Evolutionary conservation across 2,329 filamentous ascomycete genomes (phyloP).

Genomic region (Xenosphaeropsis pyriputrescens): DNA sequence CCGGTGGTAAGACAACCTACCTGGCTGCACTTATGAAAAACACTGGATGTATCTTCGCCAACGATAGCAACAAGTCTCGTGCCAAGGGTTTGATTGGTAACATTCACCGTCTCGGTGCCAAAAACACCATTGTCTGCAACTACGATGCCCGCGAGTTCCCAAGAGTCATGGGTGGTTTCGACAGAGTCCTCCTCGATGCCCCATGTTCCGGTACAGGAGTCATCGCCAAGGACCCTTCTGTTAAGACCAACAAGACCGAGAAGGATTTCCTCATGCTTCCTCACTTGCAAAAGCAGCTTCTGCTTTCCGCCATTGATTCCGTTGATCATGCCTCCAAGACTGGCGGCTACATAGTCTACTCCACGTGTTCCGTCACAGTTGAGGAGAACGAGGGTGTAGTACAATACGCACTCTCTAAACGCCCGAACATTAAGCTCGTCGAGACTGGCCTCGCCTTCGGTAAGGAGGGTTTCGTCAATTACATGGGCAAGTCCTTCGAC

Average conservation of each 20-base stretch:
- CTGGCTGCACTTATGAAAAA: conserved; percentile 97
- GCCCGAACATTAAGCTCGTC: conserved; percentile 87
- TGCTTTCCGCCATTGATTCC: conserved; percentile 87
- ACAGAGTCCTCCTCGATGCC: conserved; percentile 84
- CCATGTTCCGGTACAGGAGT: conserved; percentile 95
- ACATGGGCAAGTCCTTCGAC: conserved; percentile 85
- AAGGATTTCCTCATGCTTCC: conserved; percentile 88
- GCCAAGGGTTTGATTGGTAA: conserved; percentile 97
- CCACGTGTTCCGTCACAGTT: conserved; percentile 86
- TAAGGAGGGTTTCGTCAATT: conserved; percentile 81
- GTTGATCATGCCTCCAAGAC: conserved; percentile 86
- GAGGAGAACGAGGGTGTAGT: conserved; percentile 93
- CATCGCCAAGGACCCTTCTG: conserved; percentile 89
- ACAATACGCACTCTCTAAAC: conserved; percentile 79
- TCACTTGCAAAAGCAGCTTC: conserved; percentile 86
- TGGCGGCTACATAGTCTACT: conserved; percentile 91
- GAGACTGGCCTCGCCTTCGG: conserved; percentile 85
- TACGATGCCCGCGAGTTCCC: conserved; percentile 93
- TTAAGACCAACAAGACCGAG: conserved; percentile 98
- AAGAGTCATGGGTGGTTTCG: conserved; percentile 87
- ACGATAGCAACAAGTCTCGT: conserved; percentile 88
- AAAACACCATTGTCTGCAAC: conserved; percentile 90
- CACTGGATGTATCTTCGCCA: conserved; percentile 88
- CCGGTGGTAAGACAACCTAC: conserved; percentile 92
- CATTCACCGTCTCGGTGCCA: conserved; percentile 84